Evolutionary conservation across 2,329 filamentous ascomycete genomes (phyloP).

Genomic region (Massarina eburnea): DNA sequence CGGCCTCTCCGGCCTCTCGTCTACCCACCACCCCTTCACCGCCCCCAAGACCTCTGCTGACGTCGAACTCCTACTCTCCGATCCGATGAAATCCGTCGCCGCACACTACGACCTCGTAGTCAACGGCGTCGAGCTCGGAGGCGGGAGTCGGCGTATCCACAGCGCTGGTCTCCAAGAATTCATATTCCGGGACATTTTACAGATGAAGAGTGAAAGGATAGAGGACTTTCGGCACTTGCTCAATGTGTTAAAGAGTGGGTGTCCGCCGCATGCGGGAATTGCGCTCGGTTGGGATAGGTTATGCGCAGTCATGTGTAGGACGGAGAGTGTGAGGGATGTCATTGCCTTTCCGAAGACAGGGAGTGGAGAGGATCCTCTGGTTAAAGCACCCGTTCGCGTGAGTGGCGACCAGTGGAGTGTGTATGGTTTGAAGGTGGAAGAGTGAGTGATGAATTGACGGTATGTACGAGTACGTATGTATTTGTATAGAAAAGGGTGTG

Average conservation of each 20-base stretch:
- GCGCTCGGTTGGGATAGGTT: slow-evolving; percentile 90
- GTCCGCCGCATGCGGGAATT: slow-evolving; percentile 92
- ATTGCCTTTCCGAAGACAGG: slow-evolving; percentile 97
- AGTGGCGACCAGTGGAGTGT: slow-evolving; percentile 61
- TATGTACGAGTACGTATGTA: too few species aligned
- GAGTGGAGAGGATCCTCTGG: slow-evolving; percentile 82
- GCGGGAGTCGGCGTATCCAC: slow-evolving; percentile 91
- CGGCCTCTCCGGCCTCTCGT: slow-evolving; percentile 74
- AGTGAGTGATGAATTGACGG: slow-evolving; percentile 4
- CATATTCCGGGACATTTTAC: slow-evolving; percentile 79
- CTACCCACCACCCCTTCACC: slow-evolving; percentile 96
- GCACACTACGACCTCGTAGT: slow-evolving; percentile 96
- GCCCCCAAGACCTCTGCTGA: slow-evolving; percentile 74
- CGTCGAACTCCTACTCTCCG: slow-evolving; percentile 69
- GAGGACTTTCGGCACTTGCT: slow-evolving; percentile 83
- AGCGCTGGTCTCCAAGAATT: slow-evolving; percentile 79
- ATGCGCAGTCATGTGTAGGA: slow-evolving; percentile 75
- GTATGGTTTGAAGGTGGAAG: slow-evolving; percentile 55
- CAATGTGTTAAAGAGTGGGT: slow-evolving; percentile 78
- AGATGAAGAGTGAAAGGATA: slow-evolving; percentile 73
- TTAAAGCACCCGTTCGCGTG: slow-evolving; percentile 72
- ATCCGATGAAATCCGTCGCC: slow-evolving; percentile 72
- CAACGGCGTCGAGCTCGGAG: slow-evolving; percentile 92
- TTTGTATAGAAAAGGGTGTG: not conserved
- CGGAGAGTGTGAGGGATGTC: slow-evolving; percentile 81